Evolutionary conservation across 192 early-diverging fungal species (phyloP).

Genomic region (Neocallimastix lanati): DNA sequence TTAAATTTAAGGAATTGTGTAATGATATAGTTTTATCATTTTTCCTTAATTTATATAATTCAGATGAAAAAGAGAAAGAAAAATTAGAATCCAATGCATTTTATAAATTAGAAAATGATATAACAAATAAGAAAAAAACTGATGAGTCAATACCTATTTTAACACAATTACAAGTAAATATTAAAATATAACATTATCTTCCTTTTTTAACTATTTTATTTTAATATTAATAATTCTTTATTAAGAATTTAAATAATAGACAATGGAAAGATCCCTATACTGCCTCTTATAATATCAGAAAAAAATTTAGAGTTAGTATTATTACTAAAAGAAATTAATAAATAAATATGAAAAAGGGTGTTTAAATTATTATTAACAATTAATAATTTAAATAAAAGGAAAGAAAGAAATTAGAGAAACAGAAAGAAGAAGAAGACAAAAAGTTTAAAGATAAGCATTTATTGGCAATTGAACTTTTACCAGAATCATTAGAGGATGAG

Average conservation of each 20-base stretch:
- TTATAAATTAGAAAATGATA: constrained; percentile 39
- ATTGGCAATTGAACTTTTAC: constrained; percentile 37
- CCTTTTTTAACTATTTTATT: neutral
- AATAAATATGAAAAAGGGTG: neutral
- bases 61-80: constrained; percentile 26
- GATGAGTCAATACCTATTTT: constrained; percentile 25
- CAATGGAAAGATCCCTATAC: constrained; percentile 68
- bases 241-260: constrained; percentile 32
- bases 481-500: constrained; percentile 24
- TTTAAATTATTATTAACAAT: too few relatives aligned
- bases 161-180: constrained; percentile 26
- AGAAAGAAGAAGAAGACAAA: constrained; percentile 17
- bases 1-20: too few relatives aligned
- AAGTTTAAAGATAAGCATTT: constrained; percentile 35
- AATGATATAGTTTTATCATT: too few relatives aligned
- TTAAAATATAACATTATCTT: neutral
- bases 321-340: too few relatives aligned
- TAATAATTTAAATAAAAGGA: too few relatives aligned
- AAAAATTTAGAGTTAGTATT: constrained; percentile 36
- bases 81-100: constrained; percentile 18
- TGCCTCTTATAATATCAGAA: constrained; percentile 47
- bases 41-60: too few relatives aligned
- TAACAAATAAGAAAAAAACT: constrained; percentile 25
- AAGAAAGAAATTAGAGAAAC: constrained; percentile 36
- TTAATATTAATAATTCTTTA: neutral